Base-by-base conservation (phyloP, 1,284 basidiomycete species). In the Pisolithus thermaeus region DNA sequence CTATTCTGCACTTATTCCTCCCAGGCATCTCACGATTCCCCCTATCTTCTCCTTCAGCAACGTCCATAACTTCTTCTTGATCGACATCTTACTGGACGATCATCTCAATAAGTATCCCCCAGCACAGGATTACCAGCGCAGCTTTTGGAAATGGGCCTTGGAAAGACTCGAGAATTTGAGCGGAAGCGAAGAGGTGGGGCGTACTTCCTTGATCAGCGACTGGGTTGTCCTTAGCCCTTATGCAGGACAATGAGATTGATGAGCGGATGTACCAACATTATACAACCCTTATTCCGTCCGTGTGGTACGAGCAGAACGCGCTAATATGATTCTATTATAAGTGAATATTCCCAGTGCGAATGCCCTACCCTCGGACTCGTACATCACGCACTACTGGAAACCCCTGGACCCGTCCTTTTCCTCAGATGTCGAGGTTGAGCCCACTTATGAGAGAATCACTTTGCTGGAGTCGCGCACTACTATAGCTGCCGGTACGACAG, bases 401-500 rank as follows among this genome's bases (percentile, higher is more conserved):
- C 56, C 62, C 38, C 12, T 47, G 38, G 23, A 36, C 18, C 5
- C 36, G 25, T n/a, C 22, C 11, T 8, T 25, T 30, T 50, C 32
- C 27, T 48, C 42, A 18, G 46, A 50, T 30, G 28, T 11, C 9
- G 52, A 48, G 6, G 50, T 46, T 12, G n/a, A 27, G 23, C 6
- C n/a, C 8, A 12, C 20, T 35, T 73, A 72, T 53, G 67, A 73
- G 30, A 75, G 65, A 7, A 69, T 75, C 16, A 88, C 87, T 1
- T 66, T 90, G 3, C 69, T 84, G 11, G 87, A 90, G 65, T 87
- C 88, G 2, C 78, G 82, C 3, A 83, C 79, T 1, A 80, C 74
- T 1, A 81, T 89, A 28, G 85, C 90, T 63, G 72, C 72, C 42
- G 87, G 88, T 2, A 90, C 87, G 0, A 90, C 87, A 1, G 88